phyloP scores from a whole-genome alignment of 2,329 filamentous ascomycete species.

The Sporothrix brasiliensis region DNA sequence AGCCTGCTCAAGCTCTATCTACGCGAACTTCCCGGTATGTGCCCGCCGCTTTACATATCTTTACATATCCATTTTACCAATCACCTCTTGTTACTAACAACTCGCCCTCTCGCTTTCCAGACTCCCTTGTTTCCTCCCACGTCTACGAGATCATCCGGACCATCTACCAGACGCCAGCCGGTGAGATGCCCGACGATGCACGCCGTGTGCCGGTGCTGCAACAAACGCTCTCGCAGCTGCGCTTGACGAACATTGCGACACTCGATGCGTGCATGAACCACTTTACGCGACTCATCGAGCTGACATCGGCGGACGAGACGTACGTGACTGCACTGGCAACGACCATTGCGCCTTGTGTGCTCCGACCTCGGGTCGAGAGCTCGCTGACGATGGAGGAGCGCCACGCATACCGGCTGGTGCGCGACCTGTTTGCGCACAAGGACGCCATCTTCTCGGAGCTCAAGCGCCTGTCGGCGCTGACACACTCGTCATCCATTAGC shows the following conservation, averaged over 20 bases:
- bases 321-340: constrained; percentile 77
- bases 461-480: constrained; percentile 80
- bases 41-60: constrained; percentile 46
- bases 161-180: constrained; percentile 82
- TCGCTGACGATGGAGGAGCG: constrained; percentile 94
- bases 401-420: constrained; percentile 85
- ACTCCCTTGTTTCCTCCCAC: constrained; percentile 96
- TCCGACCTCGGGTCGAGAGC: constrained; percentile 83
- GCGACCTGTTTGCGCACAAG: constrained; percentile 91
- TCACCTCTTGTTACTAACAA: neutral
- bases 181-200: constrained; percentile 70
- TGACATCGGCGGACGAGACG: constrained; percentile 91
- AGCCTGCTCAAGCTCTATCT: constrained; percentile 92
- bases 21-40: constrained; percentile 72
- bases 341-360: constrained; percentile 77
- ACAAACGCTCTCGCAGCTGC: constrained; percentile 90
- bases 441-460: constrained; percentile 93
- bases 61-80: neutral
- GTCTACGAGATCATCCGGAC: constrained; percentile 99
- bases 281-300: constrained; percentile 92
- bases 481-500: constrained; percentile 61
- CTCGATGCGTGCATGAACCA: constrained; percentile 97
- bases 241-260: constrained; percentile 97
- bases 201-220: constrained; percentile 88
- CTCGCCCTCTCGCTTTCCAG: constrained; percentile 49